These are phyloP conservation scores for Jatropha podagrica DNA, from an alignment of 441 rosid genomes.

Conservation along the genomic window DNA sequence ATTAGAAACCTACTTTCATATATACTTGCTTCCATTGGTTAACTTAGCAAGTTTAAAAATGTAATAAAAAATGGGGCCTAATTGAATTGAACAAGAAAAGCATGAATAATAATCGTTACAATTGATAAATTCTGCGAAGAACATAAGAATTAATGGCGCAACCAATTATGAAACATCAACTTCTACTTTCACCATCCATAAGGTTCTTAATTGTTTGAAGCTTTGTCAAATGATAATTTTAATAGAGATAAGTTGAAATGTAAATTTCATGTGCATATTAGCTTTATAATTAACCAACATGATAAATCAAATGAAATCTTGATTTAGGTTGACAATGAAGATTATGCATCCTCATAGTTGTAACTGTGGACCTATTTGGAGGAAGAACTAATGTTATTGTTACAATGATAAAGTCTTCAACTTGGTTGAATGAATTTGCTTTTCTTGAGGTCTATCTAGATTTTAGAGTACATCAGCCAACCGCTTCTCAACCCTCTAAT, in stretches of 20 bases:
- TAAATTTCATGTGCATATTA: not conserved
- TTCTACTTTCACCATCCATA: not conserved
- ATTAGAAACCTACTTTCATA: not conserved
- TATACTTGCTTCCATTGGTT: not conserved
- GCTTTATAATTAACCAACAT: not conserved
- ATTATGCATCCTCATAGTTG: not conserved
- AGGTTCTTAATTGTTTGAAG: not conserved
- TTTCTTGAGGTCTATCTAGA: not conserved
- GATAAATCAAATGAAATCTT: not conserved
- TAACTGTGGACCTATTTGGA: not conserved
- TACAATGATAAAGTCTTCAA: slow-evolving; percentile 17
- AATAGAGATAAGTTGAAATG: not conserved
- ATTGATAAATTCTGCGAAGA: no score
- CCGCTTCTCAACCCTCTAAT: slow-evolving; percentile 2
- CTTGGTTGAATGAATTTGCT: slow-evolving; percentile 8
- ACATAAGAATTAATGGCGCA: no score
- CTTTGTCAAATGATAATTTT: not conserved
- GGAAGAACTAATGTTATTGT: not conserved
- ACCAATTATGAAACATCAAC: no score
- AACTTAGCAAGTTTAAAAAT: no score
- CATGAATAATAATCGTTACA: no score
- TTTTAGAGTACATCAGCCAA: not conserved
- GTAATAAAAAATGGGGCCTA: no score
- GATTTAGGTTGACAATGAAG: not conserved
- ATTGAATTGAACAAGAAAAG: no score